Base-by-base conservation (phyloP, 164 flowering plant genomes). In the Dillenia turbinata region DNA sequence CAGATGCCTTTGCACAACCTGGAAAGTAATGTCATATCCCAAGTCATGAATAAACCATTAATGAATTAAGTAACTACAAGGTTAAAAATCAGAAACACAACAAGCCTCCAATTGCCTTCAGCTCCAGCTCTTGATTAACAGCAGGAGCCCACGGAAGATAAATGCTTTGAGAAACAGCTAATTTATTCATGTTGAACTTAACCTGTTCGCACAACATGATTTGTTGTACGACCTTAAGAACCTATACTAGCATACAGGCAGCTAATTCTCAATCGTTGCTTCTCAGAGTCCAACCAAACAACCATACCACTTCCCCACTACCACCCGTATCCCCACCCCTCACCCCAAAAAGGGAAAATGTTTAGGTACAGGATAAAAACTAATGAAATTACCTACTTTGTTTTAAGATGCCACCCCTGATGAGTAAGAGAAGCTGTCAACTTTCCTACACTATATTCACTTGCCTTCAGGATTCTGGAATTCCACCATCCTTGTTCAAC, bases 61-160 rank as follows among this genome's bases (percentile, higher is more conserved):
- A 49, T 43, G 55, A 43, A 43, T 9, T 43, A 57, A 51, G 24
- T 12, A 47, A n/a, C 52, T 48, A 48, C 46, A 61, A 58, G 0
- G 60, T 19, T 11, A 56, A 40, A 56, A 44, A 48, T 9, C 6
- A 33, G 55, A 47, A 68, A 6, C 22, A 69, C 43, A 46, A 47
- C 67, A 14, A 63, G 85, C 98, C 98, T 76, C 98, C 98, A 22
- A 77, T 78, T 66, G 84, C 97, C 61, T 69, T 81, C 49, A 94
- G 80, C 69, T 82, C 80, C 76, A 85, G 64, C 68, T 90, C 97
- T 69, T 94, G 97, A 76, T 76, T 64, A 59, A 94, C 65, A 51
- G 75, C 78, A 62, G 89, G 89, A 48, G 78, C 81, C 98, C 98
- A 94, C 0, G 98, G 98, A 67, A 94, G 92, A 69, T 77, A 81